Percentiles rank a stretch among this genome's conserved stretches.
Conservation (phyloP, 495 filamentous ascomycete species). For the Apodospora peruviana region DNA sequence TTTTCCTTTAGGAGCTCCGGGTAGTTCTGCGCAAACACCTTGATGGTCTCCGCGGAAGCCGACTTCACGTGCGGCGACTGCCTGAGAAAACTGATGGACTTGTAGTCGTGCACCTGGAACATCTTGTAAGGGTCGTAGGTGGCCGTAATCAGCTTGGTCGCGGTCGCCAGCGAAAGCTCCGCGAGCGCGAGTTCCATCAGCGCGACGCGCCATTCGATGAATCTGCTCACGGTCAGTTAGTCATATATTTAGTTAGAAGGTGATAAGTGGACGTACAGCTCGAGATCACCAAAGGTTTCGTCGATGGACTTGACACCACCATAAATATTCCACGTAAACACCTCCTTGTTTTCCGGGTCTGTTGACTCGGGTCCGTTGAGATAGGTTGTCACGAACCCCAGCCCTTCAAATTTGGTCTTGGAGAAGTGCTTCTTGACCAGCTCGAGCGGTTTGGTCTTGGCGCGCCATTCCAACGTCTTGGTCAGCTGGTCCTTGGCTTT, state of each 20-base stretch:
- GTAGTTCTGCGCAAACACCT: slow-evolving; percentile 70
- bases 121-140: slow-evolving; percentile 80
- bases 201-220: slow-evolving; percentile 78
- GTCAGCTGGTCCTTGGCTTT: slow-evolving; percentile 70
- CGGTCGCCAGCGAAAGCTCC: slow-evolving; percentile 59
- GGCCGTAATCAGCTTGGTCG: slow-evolving; percentile 67
- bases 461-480: slow-evolving; percentile 76
- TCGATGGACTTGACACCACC: slow-evolving; percentile 66
- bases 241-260: background rate
- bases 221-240: slow-evolving; percentile 42
- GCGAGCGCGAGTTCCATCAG: slow-evolving; percentile 78
- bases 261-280: slow-evolving; percentile 66
- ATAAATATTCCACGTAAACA: slow-evolving; percentile 71
- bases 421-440: slow-evolving; percentile 41
- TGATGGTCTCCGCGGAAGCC: slow-evolving; percentile 71
- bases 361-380: slow-evolving; percentile 18
- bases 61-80: slow-evolving; percentile 62
- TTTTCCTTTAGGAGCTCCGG: slow-evolving; percentile 82
- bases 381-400: slow-evolving; percentile 52
- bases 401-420: slow-evolving; percentile 49
- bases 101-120: slow-evolving; percentile 87
- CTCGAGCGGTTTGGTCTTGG: slow-evolving; percentile 47
- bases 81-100: slow-evolving; percentile 73
- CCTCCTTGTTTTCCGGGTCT: slow-evolving; percentile 43
- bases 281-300: slow-evolving; percentile 67